Conservation (phyloP, 495 filamentous ascomycete species). For the Penicillium chermesinum region DNA sequence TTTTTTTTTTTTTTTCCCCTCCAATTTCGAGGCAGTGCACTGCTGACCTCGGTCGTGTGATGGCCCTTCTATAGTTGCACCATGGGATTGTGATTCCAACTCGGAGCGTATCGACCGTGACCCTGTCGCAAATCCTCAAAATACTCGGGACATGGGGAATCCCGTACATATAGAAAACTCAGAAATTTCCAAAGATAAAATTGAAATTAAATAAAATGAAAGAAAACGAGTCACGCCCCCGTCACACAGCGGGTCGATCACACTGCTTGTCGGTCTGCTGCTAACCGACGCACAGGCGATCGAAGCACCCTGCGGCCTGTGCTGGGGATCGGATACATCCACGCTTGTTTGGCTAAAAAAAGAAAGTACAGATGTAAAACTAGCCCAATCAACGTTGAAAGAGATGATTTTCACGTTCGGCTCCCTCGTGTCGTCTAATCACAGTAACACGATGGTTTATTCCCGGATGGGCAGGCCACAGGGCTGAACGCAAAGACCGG, state of each 20-base stretch:
- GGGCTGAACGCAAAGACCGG: slow-evolving; percentile 2
- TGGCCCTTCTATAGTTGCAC: slow-evolving; percentile 12
- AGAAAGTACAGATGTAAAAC: background rate
- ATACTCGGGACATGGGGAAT: too few relatives aligned
- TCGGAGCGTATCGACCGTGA: slow-evolving; percentile 8
- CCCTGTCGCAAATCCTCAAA: too few relatives aligned
- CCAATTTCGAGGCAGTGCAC: background rate
- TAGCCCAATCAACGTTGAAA: too few relatives aligned
- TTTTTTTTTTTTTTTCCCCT: too few relatives aligned
- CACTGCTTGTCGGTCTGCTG: slow-evolving; percentile 16
- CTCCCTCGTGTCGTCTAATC: background rate
- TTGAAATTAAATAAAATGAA: background rate
- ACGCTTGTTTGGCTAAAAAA: background rate
- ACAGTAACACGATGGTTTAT: background rate
- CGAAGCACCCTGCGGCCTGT: background rate
- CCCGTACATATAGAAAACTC: too few relatives aligned
- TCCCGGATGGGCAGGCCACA: background rate
- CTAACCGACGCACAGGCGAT: slow-evolving; percentile 13
- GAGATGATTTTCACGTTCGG: too few relatives aligned
- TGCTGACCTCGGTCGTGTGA: slow-evolving; percentile 14
- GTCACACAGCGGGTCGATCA: slow-evolving; percentile 18
- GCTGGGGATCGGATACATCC: background rate
- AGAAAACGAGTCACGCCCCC: background rate
- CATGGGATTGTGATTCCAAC: slow-evolving; percentile 10
- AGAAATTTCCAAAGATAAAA: slow-evolving; percentile 6